phyloP scores from a whole-genome alignment of 2,329 filamentous ascomycete genomes.

The Truncatella angustata region DNA sequence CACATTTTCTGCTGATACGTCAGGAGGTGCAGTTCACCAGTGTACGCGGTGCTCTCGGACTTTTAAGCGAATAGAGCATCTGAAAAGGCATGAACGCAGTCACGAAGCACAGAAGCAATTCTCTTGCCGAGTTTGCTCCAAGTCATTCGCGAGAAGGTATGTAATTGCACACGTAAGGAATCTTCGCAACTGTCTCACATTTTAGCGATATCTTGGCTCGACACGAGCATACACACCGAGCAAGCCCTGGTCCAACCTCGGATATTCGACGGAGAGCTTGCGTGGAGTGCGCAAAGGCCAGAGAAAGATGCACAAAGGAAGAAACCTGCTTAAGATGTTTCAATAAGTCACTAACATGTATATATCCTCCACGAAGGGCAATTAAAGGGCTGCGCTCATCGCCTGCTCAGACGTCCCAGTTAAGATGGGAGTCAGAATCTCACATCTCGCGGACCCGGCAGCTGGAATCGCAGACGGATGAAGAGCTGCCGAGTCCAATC shows the following conservation, averaged over 20 bases:
- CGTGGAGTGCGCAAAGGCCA: slow-evolving; percentile 24
- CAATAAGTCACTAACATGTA: slow-evolving; percentile 21
- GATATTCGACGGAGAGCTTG: slow-evolving; percentile 24
- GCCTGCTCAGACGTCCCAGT: background rate
- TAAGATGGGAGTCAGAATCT: background rate
- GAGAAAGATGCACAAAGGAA: slow-evolving; percentile 27
- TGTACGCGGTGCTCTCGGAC: slow-evolving; percentile 26
- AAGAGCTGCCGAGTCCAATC: background rate
- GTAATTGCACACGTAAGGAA: too few species aligned
- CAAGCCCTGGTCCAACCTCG: slow-evolving; percentile 16
- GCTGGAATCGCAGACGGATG: too few species aligned
- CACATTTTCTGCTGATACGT: background rate
- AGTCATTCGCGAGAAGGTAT: slow-evolving; percentile 29
- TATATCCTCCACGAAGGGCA: slow-evolving; percentile 17
- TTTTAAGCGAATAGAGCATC: slow-evolving; percentile 29
- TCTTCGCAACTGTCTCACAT: too few species aligned
- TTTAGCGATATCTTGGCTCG: slow-evolving; percentile 1
- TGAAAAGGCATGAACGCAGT: slow-evolving; percentile 28
- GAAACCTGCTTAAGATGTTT: slow-evolving; percentile 26
- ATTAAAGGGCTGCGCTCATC: background rate
- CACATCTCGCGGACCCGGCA: background rate
- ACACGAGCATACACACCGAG: slow-evolving; percentile 12
- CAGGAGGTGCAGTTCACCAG: slow-evolving; percentile 20
- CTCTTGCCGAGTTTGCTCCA: slow-evolving; percentile 25
- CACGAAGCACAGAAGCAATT: slow-evolving; percentile 24